phyloP scores from a whole-genome alignment of 1,284 basidiomycete species.

The Marasmius oreades region DNA sequence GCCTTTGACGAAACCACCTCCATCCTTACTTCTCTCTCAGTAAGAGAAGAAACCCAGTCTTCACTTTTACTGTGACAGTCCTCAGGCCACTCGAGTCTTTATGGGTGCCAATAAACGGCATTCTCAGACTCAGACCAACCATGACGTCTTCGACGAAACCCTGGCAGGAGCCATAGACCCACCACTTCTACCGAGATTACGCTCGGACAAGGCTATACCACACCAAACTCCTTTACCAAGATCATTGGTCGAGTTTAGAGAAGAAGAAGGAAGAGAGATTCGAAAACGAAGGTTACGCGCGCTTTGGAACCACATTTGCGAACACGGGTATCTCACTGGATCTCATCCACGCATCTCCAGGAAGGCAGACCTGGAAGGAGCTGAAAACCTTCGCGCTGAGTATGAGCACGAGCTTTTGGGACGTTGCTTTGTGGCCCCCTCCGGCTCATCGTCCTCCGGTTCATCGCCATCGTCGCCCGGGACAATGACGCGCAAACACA shows the following conservation, averaged over 20 bases:
- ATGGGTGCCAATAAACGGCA: constrained; percentile 11
- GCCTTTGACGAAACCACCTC: neutral
- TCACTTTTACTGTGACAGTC: neutral
- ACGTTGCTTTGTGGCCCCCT: constrained; percentile 51
- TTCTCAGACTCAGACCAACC: constrained; percentile 31
- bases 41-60: too few relatives aligned
- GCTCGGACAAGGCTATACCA: constrained; percentile 43
- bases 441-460: constrained; percentile 30
- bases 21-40: neutral
- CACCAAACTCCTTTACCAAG: constrained; percentile 1
- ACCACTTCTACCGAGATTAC: constrained; percentile 54
- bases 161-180: constrained; percentile 50
- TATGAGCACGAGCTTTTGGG: constrained; percentile 79
- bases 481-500: constrained; percentile 33
- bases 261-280: constrained; percentile 55
- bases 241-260: constrained; percentile 47
- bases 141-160: constrained; percentile 49
- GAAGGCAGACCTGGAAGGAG: constrained; percentile 46
- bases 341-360: constrained; percentile 16
- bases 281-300: constrained; percentile 56
- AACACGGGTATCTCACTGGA: constrained; percentile 24
- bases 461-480: constrained; percentile 22
- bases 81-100: constrained; percentile 5
- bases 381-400: constrained; percentile 61
- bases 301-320: constrained; percentile 59